Evolutionary conservation across 176 grass and related monocot species (phyloP), one percentile per base, ranked within the genome.

Genomic region (Tuctoria greenei): DNA sequence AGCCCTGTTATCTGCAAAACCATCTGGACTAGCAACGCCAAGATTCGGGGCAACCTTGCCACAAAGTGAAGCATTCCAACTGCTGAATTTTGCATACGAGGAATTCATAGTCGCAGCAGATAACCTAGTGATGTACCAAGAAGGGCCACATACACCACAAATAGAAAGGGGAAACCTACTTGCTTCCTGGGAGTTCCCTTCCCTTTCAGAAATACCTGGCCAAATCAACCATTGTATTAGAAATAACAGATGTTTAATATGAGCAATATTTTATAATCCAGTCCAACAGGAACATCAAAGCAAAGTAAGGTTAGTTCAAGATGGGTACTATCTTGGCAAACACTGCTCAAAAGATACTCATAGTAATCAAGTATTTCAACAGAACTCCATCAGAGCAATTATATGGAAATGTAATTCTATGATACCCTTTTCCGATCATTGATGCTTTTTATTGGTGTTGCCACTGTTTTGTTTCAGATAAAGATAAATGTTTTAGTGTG

Each of bases 91-190:
- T 21, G 49, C 54, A 20, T 13, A 16, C 14, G 50, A 16, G 15
- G 17, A 60, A 62, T 69, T 99, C 85, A 95, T 80, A 84, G 15
- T 66, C 74, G 89, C 76, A 99, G 58, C 26, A 95, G 72, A 66
- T 92, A 90, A 73, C 95, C 95, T 4, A 99, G 77, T 8, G 73
- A 62, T 31, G 85, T 82, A 58, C 89, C 89, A 40, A 92, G 77
- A 24, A 99, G 85, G 47, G 89, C 87, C 82, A 99, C 79, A 20
- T 89, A 99, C 66, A 99, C 80, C 8, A 95, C 92, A 83, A 99
- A 99, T 39, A 92, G 80, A 54, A 92, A 76, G 3, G 95, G 92
- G 62, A 92, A 99, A 31, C 95, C 95, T 46, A 84, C 12, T 76
- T 88, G 87, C 62, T 25, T 57, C 85, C 83, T 88, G 37, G 77